Conservation (phyloP, 805 yeast species). For the Danielia reshetovae region DNA sequence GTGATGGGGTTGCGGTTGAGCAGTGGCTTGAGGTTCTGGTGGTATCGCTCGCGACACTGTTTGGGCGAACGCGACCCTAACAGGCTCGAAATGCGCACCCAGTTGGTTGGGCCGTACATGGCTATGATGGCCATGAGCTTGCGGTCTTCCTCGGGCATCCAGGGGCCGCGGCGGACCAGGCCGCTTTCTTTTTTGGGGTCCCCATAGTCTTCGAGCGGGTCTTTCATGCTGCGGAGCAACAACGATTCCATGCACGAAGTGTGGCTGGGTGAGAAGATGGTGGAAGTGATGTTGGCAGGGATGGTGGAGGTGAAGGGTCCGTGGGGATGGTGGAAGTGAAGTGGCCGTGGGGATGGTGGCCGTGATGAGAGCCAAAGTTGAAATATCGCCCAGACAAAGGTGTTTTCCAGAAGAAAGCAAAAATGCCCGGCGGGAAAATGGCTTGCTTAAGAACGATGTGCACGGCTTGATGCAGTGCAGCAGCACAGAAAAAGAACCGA, state of each 20-base stretch:
- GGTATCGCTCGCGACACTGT: conserved; percentile 88
- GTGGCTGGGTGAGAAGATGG: background rate
- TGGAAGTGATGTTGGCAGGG: background rate
- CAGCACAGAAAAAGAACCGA: background rate
- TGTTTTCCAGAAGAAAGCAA: too few species aligned
- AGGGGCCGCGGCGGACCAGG: conserved; percentile 65
- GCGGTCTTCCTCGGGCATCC: conserved; percentile 85
- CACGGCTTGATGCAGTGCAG: background rate
- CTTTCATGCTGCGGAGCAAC: background rate
- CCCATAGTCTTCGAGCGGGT: background rate
- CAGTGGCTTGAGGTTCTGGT: conserved; percentile 84
- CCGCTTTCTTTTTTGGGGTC: conserved; percentile 11
- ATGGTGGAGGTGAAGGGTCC: conserved; percentile 2
- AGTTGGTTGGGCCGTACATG: conserved; percentile 73
- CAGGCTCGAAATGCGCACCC: conserved; percentile 80
- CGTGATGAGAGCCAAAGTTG: too few species aligned
- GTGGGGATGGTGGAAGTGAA: too few species aligned
- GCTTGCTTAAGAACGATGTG: too few species aligned
- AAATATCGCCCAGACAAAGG: too few species aligned
- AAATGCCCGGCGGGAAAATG: too few species aligned
- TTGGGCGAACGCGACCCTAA: conserved; percentile 80
- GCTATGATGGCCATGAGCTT: conserved; percentile 65
- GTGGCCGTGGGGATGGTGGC: too few species aligned
- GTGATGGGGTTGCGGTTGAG: conserved; percentile 80
- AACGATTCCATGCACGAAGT: background rate